phyloP scores from a whole-genome alignment of 2,329 filamentous ascomycete genomes.

The Keithomyces neogunnii region DNA sequence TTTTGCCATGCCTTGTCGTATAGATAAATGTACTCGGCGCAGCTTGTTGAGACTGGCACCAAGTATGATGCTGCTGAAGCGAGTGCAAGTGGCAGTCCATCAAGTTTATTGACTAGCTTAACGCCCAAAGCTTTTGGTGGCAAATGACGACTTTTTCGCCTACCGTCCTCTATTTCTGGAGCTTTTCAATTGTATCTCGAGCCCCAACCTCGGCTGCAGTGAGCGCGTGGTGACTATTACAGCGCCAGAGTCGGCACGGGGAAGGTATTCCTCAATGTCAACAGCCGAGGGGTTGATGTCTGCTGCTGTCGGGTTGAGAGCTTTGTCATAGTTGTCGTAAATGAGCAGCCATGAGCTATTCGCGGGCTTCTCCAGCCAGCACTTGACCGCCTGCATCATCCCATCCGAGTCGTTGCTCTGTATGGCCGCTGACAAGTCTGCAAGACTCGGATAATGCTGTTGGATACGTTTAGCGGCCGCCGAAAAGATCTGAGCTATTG shows the following conservation, averaged over 20 bases:
- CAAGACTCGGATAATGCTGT: constrained; percentile 14
- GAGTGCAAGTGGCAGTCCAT: constrained; percentile 37
- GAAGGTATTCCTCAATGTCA: constrained; percentile 11
- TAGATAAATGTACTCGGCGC: constrained; percentile 27
- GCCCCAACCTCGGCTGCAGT: constrained; percentile 21
- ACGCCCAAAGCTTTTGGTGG: neutral
- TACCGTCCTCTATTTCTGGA: neutral
- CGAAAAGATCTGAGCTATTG: constrained; percentile 26
- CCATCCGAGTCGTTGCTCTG: constrained; percentile 14
- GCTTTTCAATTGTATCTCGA: constrained; percentile 14
- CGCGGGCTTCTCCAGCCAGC: constrained; percentile 23
- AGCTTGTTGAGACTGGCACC: constrained; percentile 23
- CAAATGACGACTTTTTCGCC: neutral
- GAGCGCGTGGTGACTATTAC: constrained; percentile 32
- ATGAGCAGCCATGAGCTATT: constrained; percentile 31
- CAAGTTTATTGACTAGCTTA: constrained; percentile 19
- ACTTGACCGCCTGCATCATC: constrained; percentile 23
- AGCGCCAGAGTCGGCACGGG: constrained; percentile 26
- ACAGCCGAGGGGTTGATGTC: constrained; percentile 20
- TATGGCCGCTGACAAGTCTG: constrained; percentile 6
- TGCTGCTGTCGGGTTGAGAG: constrained; percentile 13
- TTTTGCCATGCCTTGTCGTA: constrained; percentile 31
- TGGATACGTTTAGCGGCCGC: constrained; percentile 19
- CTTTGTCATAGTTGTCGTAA: constrained; percentile 34
- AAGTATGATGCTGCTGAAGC: constrained; percentile 37